Evolutionary conservation across 139 green algal genomes (phyloP), one percentile per base, ranked within the genome.

Genomic region (Trebouxia sp.): DNA sequence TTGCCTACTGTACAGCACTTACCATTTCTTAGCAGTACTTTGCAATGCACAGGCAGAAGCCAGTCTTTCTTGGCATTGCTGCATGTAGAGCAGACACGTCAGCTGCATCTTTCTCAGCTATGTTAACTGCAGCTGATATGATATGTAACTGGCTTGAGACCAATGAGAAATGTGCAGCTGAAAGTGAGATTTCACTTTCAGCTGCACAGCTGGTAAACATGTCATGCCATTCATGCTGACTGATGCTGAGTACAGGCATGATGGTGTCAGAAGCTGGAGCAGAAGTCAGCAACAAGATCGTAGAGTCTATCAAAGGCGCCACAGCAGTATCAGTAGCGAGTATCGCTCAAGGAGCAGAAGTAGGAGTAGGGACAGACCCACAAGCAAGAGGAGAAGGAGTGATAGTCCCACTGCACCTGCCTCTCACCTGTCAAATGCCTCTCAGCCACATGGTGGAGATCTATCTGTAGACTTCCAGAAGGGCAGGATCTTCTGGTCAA

Each of bases 401-500:
- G 47, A 14, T 53, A 6, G 47, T 72, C 20, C 37, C 28, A 35
- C 15, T 43, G 32, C 62, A 8, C 6, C 3, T 30, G 62, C 14
- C 14, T 14, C 32, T 30, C 10, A 39, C 12, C n/a, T n/a, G n/a
- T n/a, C n/a, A n/a, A n/a, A n/a, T n/a, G n/a, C n/a, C n/a, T n/a
- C n/a, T n/a, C n/a, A n/a, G n/a, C n/a, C n/a, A n/a, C n/a, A n/a
- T n/a, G n/a, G n/a, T n/a, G 14, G 37, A 7, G 32, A 14, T 17
- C 35, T 45, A 7, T 35, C 62, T 30, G 32, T 5, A 43, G 62
- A 17, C 35, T 72, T 72, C 62, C 42, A 35, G 32, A 72, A 72
- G 26, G 62, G 62, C 62, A 72, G 62, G 43, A 72, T 72, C 30
- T 72, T 72, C 62, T 72, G 62, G 62, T 72, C 62, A 39, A 72